Conservation (phyloP, 1,139 yeast species). For the Geotrichum candidum region DNA sequence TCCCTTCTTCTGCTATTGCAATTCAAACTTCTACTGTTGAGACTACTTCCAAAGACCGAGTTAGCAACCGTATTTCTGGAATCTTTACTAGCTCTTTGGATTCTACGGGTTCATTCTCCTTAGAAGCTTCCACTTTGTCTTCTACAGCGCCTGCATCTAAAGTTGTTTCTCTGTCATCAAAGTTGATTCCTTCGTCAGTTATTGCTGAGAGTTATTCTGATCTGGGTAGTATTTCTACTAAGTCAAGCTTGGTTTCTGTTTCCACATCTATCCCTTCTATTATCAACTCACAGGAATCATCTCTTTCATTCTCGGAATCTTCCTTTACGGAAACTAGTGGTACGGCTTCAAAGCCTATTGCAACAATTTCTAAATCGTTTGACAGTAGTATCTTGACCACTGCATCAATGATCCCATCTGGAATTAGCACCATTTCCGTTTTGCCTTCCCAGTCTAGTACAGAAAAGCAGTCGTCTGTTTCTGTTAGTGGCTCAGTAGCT, state of each 20-base stretch:
- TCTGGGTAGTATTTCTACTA: neutral
- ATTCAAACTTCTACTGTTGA: neutral
- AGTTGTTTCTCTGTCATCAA: neutral
- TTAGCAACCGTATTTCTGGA: neutral
- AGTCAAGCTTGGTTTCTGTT: neutral
- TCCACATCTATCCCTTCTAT: neutral
- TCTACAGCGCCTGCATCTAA: neutral
- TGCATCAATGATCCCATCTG: neutral
- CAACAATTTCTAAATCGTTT: neutral
- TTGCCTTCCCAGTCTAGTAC: neutral
- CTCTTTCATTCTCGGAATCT: neutral
- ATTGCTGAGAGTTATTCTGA: neutral
- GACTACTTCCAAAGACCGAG: neutral
- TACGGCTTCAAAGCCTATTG: neutral
- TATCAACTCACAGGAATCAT: neutral
- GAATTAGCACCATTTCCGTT: neutral
- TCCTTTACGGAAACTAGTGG: neutral
- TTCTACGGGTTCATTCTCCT: neutral
- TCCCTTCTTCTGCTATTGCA: neutral
- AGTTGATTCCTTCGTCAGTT: neutral
- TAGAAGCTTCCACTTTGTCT: neutral
- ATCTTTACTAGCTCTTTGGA: neutral
- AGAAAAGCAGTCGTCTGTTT: neutral
- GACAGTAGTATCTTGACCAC: neutral
- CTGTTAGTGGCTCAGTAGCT: neutral